Base-by-base conservation (phyloP, 1,284 basidiomycete genomes). In the Lentinula novae-zelandiae region DNA sequence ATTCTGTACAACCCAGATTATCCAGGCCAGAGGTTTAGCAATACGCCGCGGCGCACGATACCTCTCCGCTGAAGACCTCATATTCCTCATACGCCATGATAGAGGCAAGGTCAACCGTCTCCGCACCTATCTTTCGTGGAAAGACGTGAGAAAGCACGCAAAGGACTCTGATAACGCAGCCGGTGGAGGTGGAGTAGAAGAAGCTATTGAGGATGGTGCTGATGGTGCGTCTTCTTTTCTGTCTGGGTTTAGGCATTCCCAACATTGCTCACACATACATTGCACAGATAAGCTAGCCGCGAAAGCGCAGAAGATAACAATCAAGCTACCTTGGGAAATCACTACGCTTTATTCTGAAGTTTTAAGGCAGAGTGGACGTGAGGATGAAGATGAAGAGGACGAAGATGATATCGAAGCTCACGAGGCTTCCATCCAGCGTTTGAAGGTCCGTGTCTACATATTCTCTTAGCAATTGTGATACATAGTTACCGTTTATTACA, bases 371-470 rank as follows among this genome's bases (percentile, higher is more conserved):
- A 83, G 79, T 31, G 86, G 85, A 2, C 85, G 87, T 65, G 90
- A 92, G 50, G 92, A 91, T 15, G 93, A 94, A 63, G 94, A 96
- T 64, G 93, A 96, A 70, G 94, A 96, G 71, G 95, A 97, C 68
- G 95, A 98, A 67, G 95, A 98, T 68, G 95, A 97, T 69, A 86
- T 96, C 49, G 96, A 98, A 74, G 96, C 96, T 0, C 93, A 97
- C 71, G 93, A 96, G 71, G 96, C 95, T 15, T 95, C 91, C 46
- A 89, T 96, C 65, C 88, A 91, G 69, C 84, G 96, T 10, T 78
- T 94, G 60, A 91, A 92, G 76, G 90, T 89, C 65, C 51, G 75
- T 69, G 27, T 17, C n/a, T 42, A 12, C 52, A 57, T 20, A 53
- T 38, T 27, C 15, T 34, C 58, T 44, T n/a, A n/a, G 3, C 8